Percentiles rank a stretch among this genome's conserved stretches.
Evolutionary conservation across 345 rosid species (phyloP).

Genomic region (Anacardium occidentale): DNA sequence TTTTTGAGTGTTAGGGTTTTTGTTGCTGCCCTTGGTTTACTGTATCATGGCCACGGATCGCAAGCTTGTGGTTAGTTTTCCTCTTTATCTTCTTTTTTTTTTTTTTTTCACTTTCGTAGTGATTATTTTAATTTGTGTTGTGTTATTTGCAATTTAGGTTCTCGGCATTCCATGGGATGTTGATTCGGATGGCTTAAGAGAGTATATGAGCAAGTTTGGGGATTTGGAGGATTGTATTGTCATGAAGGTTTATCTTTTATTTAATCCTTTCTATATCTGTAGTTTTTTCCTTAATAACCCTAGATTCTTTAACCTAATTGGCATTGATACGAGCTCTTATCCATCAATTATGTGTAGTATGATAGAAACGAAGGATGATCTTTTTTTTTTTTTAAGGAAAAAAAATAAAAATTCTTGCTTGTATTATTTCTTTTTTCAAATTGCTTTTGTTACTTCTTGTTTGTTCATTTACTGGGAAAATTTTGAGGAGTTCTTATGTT

Average conservation of each 20-base stretch:
- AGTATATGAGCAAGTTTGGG: constrained; percentile 89
- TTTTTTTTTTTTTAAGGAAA: too few species aligned
- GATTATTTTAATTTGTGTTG: background rate
- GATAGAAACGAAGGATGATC: background rate
- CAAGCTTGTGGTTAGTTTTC: constrained; percentile 74
- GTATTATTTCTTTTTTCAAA: background rate
- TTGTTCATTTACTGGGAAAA: background rate
- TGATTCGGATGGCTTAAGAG: constrained; percentile 84
- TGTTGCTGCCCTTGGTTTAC: background rate
- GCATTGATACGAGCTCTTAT: too few species aligned
- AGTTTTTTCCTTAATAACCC: background rate
- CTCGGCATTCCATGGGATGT: constrained; percentile 97
- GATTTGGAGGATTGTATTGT: constrained; percentile 97
- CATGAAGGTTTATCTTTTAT: constrained; percentile 66
- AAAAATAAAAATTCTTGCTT: background rate
- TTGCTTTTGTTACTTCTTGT: background rate
- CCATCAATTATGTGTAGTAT: background rate
- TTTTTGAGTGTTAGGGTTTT: constrained; percentile 54
- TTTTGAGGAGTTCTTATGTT: background rate
- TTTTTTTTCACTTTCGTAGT: background rate
- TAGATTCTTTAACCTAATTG: too few species aligned
- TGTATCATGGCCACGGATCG: constrained; percentile 47
- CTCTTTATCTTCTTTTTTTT: background rate
- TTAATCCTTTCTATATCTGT: background rate
- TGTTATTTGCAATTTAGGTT: constrained; percentile 40